Base-by-base conservation (phyloP, 2,329 filamentous ascomycete genomes). In the Ceratocystis destructans region DNA sequence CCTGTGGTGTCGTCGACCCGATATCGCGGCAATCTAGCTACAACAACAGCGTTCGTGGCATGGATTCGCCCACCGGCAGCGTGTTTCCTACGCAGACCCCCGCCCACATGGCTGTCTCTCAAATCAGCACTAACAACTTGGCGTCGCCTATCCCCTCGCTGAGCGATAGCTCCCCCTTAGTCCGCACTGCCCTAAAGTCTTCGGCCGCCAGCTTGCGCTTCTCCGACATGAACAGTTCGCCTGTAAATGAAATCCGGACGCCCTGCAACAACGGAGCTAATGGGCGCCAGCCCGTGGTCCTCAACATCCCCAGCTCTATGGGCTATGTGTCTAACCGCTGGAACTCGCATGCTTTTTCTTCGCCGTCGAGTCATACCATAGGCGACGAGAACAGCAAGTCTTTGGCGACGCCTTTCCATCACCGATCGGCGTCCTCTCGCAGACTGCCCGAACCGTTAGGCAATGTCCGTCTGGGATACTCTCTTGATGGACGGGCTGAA, bases 401-500 rank as follows among this genome's bases (percentile, higher is more conserved):
- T 6, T 20, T 62, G 15, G 33, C 62, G 20, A 28, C 65, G 50
- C 61, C 25, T 28, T 31, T 31, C 55, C 15, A 31, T 8, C 12
- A 28, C 17, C 55, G 33, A 25, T 33, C 25, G 15, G 55, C 8
- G 17, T n/a, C 46, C 15, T 64, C 66, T 17, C 55, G 67, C 1
- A 53, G 22, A 28, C 33, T 67, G 59, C 64, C 55, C 3, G 25
- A 41, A 48, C 59, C 59, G 10, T 2, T 31, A 37, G 69, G 72
- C 65, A 74, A 69, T 22, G 82, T 96, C 67, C 86, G 90, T 62
- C 80, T 96, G 33, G 90, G 89, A 1, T 85, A 94, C 72, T 94
- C 90, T 20, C 82, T 92, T 41, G 90, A 96, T 72, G 93, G 93
- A 70, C 93, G 92, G 73, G 93, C 93, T n/a, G 88, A 93, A 71